Conservation (phyloP, 768 basidiomycete genomes). For the Podaxis sp. region DNA sequence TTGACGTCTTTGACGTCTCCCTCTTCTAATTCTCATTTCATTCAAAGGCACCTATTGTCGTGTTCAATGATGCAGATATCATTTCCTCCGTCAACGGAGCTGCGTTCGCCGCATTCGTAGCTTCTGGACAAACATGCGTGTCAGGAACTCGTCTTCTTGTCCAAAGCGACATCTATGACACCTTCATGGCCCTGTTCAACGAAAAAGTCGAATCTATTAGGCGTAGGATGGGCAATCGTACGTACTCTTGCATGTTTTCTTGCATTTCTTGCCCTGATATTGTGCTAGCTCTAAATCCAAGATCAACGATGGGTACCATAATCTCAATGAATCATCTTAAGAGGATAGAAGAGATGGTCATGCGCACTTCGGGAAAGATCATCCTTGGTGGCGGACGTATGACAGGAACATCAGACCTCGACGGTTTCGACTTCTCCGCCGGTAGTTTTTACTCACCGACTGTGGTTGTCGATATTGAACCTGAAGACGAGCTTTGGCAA, state of each 20-base stretch:
- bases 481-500: conserved; percentile 67
- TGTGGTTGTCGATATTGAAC: conserved; percentile 57
- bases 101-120: conserved; percentile 82
- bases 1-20: not conserved
- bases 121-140: conserved; percentile 90
- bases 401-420: conserved; percentile 59
- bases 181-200: conserved; percentile 62
- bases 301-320: conserved; percentile 78
- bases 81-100: conserved; percentile 77
- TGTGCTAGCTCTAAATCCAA: conserved; percentile 60
- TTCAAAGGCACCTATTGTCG: conserved; percentile 70
- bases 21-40: conserved; percentile 6
- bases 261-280: not conserved
- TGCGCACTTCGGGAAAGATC: conserved; percentile 46
- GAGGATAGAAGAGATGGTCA: conserved; percentile 61
- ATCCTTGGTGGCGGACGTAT: conserved; percentile 69
- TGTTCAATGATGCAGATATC: conserved; percentile 79
- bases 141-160: conserved; percentile 84
- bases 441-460: conserved; percentile 85
- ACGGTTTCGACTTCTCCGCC: conserved; percentile 66
- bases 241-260: conserved; percentile 25
- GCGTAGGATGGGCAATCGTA: conserved; percentile 77
- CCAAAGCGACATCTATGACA: conserved; percentile 67
- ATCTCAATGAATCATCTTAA: conserved; percentile 66
- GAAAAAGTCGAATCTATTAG: conserved; percentile 63